phyloP scores from a whole-genome alignment of 805 yeast genomes.

The Schizosaccharomyces lindneri region DNA sequence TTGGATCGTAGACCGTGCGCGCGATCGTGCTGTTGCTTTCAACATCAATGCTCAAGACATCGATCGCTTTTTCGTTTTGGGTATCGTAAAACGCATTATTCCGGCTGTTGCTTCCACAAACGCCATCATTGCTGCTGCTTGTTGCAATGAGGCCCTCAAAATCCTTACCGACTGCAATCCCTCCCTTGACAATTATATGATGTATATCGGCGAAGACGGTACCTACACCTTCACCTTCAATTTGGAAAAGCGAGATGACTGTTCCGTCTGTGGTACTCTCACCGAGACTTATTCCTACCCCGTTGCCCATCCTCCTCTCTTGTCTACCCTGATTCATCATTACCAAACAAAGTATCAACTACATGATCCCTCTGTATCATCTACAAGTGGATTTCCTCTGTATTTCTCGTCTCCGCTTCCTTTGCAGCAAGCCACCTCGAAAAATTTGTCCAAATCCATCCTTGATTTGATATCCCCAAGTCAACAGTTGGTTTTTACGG shows the following conservation, averaged over 20 bases:
- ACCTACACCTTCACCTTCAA: conserved; percentile 50
- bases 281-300: neutral
- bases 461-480: neutral
- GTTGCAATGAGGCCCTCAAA: conserved; percentile 70
- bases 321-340: neutral
- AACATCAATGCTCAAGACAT: conserved; percentile 49
- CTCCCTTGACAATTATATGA: conserved; percentile 49
- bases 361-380: neutral
- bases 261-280: conserved; percentile 51
- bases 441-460: neutral
- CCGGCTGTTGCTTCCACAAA: conserved; percentile 91
- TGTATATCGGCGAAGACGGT: conserved; percentile 64
- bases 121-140: conserved; percentile 58
- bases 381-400: neutral
- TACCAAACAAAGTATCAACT: neutral
- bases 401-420: neutral
- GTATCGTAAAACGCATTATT: conserved; percentile 73
- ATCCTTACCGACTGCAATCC: conserved; percentile 49
- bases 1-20: conserved; percentile 33
- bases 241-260: conserved; percentile 32
- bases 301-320: neutral
- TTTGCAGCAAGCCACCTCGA: neutral
- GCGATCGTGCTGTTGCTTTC: conserved; percentile 34
- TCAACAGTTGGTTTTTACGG: neutral
- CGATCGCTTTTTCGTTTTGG: conserved; percentile 31